Evolutionary conservation across 2,329 filamentous ascomycete species (phyloP).

Genomic region (Pyricularia sp.): DNA sequence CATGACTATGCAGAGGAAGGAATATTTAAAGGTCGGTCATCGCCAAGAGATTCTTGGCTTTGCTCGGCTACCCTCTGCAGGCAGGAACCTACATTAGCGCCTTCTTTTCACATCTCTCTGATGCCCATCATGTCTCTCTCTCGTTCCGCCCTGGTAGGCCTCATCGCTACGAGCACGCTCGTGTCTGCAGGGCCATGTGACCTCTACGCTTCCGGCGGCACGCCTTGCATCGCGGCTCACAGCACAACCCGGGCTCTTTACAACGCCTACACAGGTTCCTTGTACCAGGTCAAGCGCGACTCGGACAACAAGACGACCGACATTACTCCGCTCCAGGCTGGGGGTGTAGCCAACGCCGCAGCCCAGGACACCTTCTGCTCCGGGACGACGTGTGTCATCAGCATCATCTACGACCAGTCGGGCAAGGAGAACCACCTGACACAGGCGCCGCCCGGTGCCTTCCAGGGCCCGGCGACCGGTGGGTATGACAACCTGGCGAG

Average conservation of each 20-base stretch:
- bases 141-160: not conserved
- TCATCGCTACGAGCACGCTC: not conserved
- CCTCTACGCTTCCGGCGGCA: slow-evolving; percentile 43
- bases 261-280: slow-evolving; percentile 33
- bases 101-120: not conserved
- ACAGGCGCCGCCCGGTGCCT: slow-evolving; percentile 45
- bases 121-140: not conserved
- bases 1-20: not conserved
- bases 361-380: slow-evolving; percentile 49
- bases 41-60: not conserved
- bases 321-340: slow-evolving; percentile 39
- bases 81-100: not conserved
- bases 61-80: not conserved
- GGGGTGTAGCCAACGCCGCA: slow-evolving; percentile 48
- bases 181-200: slow-evolving; percentile 46
- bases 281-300: slow-evolving; percentile 47
- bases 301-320: slow-evolving; percentile 34
- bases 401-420: slow-evolving; percentile 54
- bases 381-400: slow-evolving; percentile 48
- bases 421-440: slow-evolving; percentile 48
- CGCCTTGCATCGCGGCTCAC: slow-evolving; percentile 52
- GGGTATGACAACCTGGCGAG: slow-evolving; percentile 48
- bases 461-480: slow-evolving; percentile 38
- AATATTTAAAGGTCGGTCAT: not conserved
- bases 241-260: slow-evolving; percentile 53